These are phyloP conservation scores for Hemisphaericaspora nanyangensis DNA, from an alignment of 805 yeast species.

Conservation along the genomic window DNA sequence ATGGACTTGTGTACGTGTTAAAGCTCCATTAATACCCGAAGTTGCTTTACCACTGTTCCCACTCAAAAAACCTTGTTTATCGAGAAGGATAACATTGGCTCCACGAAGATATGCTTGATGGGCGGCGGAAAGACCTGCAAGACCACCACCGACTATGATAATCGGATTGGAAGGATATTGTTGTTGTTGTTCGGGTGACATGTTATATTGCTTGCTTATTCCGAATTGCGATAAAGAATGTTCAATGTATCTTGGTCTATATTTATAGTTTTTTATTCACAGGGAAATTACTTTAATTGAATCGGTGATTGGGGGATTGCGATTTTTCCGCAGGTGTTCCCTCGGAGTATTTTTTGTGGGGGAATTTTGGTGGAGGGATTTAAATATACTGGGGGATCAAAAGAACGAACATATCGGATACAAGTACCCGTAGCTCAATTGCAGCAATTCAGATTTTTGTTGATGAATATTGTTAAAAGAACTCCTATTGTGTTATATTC, in stretches of 20 bases:
- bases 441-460: no score
- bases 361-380: background rate
- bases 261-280: no score
- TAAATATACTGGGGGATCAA: no score
- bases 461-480: no score
- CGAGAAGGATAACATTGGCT: slow-evolving; percentile 49
- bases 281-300: no score
- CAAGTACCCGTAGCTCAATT: background rate
- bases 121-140: slow-evolving; percentile 62
- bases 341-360: background rate
- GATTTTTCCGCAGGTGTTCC: background rate
- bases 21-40: slow-evolving; percentile 70
- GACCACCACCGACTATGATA: slow-evolving; percentile 61
- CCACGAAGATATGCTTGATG: slow-evolving; percentile 54
- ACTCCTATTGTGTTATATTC: no score
- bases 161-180: slow-evolving; percentile 32
- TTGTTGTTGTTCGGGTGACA: background rate
- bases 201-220: no score
- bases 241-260: no score
- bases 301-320: no score
- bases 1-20: slow-evolving; percentile 55
- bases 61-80: slow-evolving; percentile 57
- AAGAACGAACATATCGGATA: background rate
- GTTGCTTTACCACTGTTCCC: slow-evolving; percentile 69
- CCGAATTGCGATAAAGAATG: no score